These are phyloP conservation scores for Lactarius vividus DNA, from an alignment of 768 basidiomycete genomes.

Conservation along the genomic window DNA sequence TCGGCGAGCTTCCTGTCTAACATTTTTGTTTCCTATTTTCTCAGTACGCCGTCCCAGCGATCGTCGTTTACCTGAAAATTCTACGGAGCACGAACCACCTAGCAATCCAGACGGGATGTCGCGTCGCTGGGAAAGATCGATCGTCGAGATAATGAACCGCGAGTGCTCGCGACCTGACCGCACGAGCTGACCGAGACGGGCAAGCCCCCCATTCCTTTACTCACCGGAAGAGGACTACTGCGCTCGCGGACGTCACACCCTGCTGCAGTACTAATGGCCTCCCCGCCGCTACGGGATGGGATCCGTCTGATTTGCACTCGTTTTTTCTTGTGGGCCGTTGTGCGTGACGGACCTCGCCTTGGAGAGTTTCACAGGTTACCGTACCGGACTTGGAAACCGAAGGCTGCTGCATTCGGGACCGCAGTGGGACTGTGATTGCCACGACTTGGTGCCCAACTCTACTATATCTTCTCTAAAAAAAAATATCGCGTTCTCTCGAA, in stretches of 20 bases:
- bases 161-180: slow-evolving; percentile 28
- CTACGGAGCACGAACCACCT: slow-evolving; percentile 35
- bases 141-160: slow-evolving; percentile 33
- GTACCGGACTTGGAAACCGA: background rate
- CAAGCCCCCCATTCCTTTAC: slow-evolving; percentile 35
- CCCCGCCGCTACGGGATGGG: slow-evolving; percentile 14
- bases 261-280: slow-evolving; percentile 20
- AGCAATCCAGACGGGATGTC: slow-evolving; percentile 41
- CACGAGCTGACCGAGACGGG: slow-evolving; percentile 33
- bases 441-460: background rate
- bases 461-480: no score
- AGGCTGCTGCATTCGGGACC: background rate
- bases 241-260: slow-evolving; percentile 36
- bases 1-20: background rate
- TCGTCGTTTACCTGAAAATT: slow-evolving; percentile 37
- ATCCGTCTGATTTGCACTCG: background rate
- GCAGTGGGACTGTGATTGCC: background rate
- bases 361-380: background rate
- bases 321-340: background rate
- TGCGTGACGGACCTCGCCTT: background rate
- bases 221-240: slow-evolving; percentile 23
- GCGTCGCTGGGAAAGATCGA: slow-evolving; percentile 39
- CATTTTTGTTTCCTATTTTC: background rate
- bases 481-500: background rate
- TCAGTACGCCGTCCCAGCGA: slow-evolving; percentile 34